Conservation (phyloP, 78 protist genomes). For the Dictyostelium intermedium region DNA sequence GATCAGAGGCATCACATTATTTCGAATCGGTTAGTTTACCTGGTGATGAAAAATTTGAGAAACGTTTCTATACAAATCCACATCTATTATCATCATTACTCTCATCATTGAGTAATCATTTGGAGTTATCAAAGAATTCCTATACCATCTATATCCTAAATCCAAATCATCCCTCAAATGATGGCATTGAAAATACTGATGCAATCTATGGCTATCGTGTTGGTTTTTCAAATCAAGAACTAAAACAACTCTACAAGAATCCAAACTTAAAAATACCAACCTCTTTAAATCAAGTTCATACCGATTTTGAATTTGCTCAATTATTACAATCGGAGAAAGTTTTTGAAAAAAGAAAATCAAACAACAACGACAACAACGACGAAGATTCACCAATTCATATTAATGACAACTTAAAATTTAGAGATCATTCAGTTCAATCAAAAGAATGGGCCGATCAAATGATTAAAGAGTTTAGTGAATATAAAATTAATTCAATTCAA, state of each 20-base stretch:
- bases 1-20: constrained; percentile 6
- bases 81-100: constrained; percentile 29
- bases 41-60: not conserved
- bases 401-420: constrained; percentile 34
- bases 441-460: constrained; percentile 41
- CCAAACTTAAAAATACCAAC: not conserved
- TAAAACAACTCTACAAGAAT: constrained; percentile 8
- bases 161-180: constrained; percentile 48
- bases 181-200: constrained; percentile 2
- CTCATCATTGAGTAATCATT: constrained; percentile 18
- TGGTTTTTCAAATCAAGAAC: constrained; percentile 55
- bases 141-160: constrained; percentile 51
- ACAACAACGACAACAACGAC: not conserved
- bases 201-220: constrained; percentile 59
- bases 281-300: not conserved
- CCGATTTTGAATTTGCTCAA: not conserved
- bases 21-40: not conserved
- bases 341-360: not conserved
- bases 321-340: not conserved
- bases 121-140: not conserved
- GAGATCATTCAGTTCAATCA: constrained; percentile 10
- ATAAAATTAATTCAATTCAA: not conserved
- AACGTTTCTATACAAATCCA: constrained; percentile 37
- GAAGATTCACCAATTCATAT: not conserved
- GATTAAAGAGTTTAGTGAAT: not conserved